Evolutionary conservation across 1,139 yeast genomes (phyloP).

Genomic region (Geotrichum europaeum): DNA sequence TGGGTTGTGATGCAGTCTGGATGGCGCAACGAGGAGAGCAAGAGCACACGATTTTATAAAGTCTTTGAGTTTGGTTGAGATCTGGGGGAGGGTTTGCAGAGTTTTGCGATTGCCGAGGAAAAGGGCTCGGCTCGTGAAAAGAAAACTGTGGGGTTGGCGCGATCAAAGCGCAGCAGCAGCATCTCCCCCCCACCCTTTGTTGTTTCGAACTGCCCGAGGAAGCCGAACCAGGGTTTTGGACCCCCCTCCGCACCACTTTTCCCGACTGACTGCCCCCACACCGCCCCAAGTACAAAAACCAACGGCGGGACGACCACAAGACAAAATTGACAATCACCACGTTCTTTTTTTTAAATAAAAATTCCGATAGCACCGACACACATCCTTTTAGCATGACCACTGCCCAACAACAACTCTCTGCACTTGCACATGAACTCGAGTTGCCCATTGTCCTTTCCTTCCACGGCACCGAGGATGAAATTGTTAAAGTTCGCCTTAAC

Average conservation of each 20-base stretch:
- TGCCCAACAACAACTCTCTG: slow-evolving; percentile 5
- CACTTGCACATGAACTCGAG: slow-evolving; percentile 1
- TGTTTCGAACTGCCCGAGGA: neutral
- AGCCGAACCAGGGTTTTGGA: neutral
- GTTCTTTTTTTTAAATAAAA: no score
- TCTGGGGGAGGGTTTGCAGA: no score
- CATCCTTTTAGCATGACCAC: neutral
- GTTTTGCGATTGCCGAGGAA: no score
- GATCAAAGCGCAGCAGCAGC: no score
- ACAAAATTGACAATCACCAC: neutral
- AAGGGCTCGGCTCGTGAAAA: no score
- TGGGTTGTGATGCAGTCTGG: neutral
- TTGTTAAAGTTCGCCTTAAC: slow-evolving; percentile 35
- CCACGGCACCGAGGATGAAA: slow-evolving; percentile 14
- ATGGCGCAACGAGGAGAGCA: neutral
- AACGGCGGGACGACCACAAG: neutral
- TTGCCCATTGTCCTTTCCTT: slow-evolving; percentile 14
- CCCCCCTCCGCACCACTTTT: neutral
- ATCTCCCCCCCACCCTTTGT: no score
- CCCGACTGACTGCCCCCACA: neutral
- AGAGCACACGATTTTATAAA: no score
- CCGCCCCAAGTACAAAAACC: neutral
- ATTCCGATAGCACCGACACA: neutral
- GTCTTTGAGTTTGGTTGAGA: no score
- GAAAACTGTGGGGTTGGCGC: no score